Percentiles rank a stretch among this genome's conserved stretches.
These are phyloP conservation scores for Furcasterigmium sp. DNA, from an alignment of 2,329 filamentous ascomycete genomes.

Conservation along the genomic window DNA sequence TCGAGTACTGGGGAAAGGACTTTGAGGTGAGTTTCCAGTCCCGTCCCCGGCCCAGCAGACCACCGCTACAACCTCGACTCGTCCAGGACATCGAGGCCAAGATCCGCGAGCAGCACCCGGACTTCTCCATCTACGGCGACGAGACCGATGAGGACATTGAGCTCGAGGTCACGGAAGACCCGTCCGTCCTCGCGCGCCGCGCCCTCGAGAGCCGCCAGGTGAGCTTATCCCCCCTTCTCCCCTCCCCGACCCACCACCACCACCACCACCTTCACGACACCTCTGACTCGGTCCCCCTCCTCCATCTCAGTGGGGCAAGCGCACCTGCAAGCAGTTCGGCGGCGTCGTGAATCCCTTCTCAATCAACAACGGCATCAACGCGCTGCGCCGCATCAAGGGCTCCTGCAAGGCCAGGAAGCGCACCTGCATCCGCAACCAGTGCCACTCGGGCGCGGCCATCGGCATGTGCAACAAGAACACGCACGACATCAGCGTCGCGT, in stretches of 20 bases:
- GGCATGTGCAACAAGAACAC: slow-evolving; percentile 4
- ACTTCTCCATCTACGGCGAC: neutral
- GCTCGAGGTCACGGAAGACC: neutral
- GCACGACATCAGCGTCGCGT: slow-evolving; percentile 2
- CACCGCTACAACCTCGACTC: neutral
- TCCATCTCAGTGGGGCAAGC: too few species aligned
- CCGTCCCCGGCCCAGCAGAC: neutral
- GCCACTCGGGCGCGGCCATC: neutral
- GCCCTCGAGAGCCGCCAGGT: neutral
- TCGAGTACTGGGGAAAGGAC: slow-evolving; percentile 3
- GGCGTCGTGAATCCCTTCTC: slow-evolving; percentile 1
- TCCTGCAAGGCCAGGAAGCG: slow-evolving; percentile 2
- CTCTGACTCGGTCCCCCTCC: neutral
- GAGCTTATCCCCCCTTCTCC: too few species aligned
- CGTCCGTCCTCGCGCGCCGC: neutral
- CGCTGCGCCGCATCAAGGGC: neutral
- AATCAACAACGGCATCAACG: neutral
- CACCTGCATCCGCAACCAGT: slow-evolving; percentile 3
- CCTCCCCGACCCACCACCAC: too few species aligned
- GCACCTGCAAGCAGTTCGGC: too few species aligned
- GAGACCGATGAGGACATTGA: neutral
- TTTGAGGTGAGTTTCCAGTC: neutral
- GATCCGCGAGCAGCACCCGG: neutral
- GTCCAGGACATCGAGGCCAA: neutral
- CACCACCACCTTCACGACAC: neutral